Evolutionary conservation across 176 grass and related monocot genomes (phyloP).

Genomic region (Elymus sibiricus): DNA sequence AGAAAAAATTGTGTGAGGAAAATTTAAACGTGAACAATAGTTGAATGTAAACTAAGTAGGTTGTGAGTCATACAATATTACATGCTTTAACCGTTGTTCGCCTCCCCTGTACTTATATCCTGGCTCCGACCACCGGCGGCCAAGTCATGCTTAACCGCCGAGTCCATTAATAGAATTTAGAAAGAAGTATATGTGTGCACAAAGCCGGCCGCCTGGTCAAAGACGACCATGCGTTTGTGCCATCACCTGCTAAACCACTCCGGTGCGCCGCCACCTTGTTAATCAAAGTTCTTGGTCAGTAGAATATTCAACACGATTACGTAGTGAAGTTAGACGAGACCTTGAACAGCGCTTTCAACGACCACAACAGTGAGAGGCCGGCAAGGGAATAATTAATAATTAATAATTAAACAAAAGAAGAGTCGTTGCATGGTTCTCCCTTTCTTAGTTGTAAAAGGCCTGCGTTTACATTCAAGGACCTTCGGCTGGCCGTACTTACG

Average conservation of each 20-base stretch:
- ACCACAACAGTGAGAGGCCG: not conserved
- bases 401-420: no score
- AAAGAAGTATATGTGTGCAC: not conserved
- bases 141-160: not conserved
- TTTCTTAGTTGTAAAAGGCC: no score
- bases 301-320: not conserved
- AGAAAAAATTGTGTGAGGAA: no score
- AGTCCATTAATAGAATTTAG: not conserved
- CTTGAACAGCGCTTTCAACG: not conserved
- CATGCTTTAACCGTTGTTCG: no score
- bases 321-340: not conserved
- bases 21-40: no score
- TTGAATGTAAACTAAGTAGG: no score
- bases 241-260: not conserved
- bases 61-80: no score
- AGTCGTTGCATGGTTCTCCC: no score
- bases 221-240: not conserved
- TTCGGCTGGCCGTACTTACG: not conserved
- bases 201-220: not conserved
- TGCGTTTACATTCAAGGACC: not conserved
- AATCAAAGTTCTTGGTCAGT: not conserved
- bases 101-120: no score
- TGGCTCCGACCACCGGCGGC: no score
- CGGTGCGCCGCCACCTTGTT: not conserved
- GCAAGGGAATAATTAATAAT: no score